Conservation (phyloP, 805 yeast species). For the Lipomyces anomalus region DNA sequence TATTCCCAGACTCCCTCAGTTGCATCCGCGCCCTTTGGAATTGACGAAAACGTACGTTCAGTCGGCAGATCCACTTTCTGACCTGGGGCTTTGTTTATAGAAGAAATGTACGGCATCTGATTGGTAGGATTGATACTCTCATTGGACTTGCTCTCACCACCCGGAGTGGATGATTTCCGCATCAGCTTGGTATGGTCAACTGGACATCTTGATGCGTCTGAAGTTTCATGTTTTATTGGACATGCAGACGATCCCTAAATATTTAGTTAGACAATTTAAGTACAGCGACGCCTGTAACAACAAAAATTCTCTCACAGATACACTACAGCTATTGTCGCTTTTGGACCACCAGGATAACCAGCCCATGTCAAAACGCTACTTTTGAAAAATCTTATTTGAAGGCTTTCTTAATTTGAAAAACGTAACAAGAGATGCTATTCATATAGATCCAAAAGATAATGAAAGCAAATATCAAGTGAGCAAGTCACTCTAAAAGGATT, state of each 20-base stretch:
- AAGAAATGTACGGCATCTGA: slow-evolving; percentile 32
- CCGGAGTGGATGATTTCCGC: not conserved
- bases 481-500: no score
- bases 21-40: slow-evolving; percentile 70
- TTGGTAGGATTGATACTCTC: slow-evolving; percentile 13
- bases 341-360: slow-evolving; percentile 23
- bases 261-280: not conserved
- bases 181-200: slow-evolving; percentile 36
- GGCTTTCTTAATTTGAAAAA: no score
- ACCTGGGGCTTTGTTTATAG: slow-evolving; percentile 84
- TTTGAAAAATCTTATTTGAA: no score
- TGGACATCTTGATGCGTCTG: slow-evolving; percentile 35
- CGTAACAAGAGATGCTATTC: no score
- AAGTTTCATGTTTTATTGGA: slow-evolving; percentile 1
- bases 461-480: no score
- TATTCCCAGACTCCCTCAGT: slow-evolving; percentile 90
- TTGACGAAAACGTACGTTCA: slow-evolving; percentile 73
- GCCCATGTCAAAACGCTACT: slow-evolving; percentile 18
- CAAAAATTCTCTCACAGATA: slow-evolving; percentile 2
- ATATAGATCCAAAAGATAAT: no score
- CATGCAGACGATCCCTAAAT: not conserved
- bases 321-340: not conserved
- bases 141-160: not conserved
- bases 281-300: not conserved
- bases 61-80: slow-evolving; percentile 76